phyloP scores from a whole-genome alignment of 2,329 filamentous ascomycete genomes.

The Colletotrichum sidae region DNA sequence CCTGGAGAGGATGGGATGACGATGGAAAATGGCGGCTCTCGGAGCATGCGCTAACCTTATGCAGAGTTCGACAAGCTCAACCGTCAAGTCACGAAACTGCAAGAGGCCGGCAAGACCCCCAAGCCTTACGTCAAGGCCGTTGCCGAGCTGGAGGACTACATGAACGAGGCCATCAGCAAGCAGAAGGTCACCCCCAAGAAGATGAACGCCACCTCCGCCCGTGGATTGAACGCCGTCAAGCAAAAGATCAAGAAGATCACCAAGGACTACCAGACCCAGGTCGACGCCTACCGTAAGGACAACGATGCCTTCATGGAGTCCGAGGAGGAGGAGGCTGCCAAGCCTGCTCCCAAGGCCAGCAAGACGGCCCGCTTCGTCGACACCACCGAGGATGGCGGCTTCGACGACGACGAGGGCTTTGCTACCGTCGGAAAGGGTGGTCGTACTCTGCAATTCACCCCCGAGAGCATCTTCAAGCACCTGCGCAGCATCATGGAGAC shows the following conservation, averaged over 20 bases:
- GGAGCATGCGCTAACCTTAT: constrained; percentile 23
- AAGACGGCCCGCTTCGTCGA: constrained; percentile 58
- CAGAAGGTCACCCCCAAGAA: constrained; percentile 98
- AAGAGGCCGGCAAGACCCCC: constrained; percentile 80
- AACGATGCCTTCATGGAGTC: constrained; percentile 91
- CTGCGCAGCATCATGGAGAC: constrained; percentile 93
- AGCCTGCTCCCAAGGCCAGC: constrained; percentile 63
- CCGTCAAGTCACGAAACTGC: constrained; percentile 84
- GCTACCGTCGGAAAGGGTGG: constrained; percentile 89
- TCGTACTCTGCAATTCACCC: constrained; percentile 89
- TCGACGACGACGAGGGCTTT: constrained; percentile 86
- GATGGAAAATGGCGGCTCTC: too few species aligned
- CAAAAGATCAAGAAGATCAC: constrained; percentile 99
- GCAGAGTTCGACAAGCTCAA: constrained; percentile 95
- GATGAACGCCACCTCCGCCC: constrained; percentile 96
- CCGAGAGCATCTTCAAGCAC: constrained; percentile 98
- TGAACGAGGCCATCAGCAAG: constrained; percentile 94
- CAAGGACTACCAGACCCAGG: constrained; percentile 90
- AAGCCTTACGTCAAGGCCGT: constrained; percentile 94
- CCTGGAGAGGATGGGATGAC: not conserved
- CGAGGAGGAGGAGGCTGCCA: constrained; percentile 77
- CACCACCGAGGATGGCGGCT: constrained; percentile 62
- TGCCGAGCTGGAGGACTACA: constrained; percentile 91
- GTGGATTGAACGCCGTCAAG: constrained; percentile 95
- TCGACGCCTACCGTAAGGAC: constrained; percentile 87